These are phyloP conservation scores for Collybia sp. DNA, from an alignment of 768 basidiomycete genomes.

Conservation along the genomic window DNA sequence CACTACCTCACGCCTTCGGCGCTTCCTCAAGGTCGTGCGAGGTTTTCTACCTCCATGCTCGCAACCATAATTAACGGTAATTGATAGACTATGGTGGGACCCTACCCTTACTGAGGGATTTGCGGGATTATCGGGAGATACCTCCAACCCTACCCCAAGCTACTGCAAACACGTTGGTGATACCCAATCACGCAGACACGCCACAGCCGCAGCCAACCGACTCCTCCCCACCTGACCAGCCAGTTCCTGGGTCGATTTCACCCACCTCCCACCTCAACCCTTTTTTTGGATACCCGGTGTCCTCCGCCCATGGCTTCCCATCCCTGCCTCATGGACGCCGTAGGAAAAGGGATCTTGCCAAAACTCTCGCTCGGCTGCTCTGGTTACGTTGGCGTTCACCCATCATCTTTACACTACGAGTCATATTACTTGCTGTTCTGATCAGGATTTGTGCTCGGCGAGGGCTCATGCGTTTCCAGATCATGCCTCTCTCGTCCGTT, in stretches of 20 bases:
- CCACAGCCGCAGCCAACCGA: constrained; percentile 1
- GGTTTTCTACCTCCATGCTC: constrained; percentile 6
- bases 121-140: constrained; percentile 45
- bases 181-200: constrained; percentile 5
- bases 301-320: constrained; percentile 27
- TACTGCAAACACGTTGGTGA: constrained; percentile 4
- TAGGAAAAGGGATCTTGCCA: constrained; percentile 62
- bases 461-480: constrained; percentile 8
- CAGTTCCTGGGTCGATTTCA: constrained; percentile 23
- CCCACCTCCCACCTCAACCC: constrained; percentile 64
- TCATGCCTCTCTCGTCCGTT: background rate
- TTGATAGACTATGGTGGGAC: constrained; percentile 62
- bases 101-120: constrained; percentile 43
- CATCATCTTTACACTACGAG: constrained; percentile 28
- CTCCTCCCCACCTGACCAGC: constrained; percentile 11
- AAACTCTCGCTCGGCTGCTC: constrained; percentile 58
- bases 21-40: constrained; percentile 52
- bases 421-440: constrained; percentile 23
- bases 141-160: constrained; percentile 12
- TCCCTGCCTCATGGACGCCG: constrained; percentile 56
- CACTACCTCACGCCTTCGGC: constrained; percentile 44
- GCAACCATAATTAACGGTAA: constrained; percentile 4
- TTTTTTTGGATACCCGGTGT: constrained; percentile 70
- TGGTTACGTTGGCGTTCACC: constrained; percentile 61
- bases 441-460: constrained; percentile 20